Conservation (phyloP, 1,284 basidiomycete species). For the Ceratobasidium sp. region DNA sequence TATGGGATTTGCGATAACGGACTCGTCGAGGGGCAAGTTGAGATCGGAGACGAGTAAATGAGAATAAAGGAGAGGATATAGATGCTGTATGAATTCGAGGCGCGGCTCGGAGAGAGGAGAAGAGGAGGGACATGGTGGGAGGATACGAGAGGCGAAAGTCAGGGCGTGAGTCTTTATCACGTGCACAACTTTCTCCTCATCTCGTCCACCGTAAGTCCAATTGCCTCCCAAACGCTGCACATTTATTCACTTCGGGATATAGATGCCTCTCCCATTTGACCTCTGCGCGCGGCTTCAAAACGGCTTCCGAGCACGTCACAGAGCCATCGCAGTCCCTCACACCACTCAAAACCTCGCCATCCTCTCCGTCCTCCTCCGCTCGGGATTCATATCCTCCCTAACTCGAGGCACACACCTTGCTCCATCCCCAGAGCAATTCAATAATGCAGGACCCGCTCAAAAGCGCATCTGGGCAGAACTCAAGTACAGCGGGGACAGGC, state of each 20-base stretch:
- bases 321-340: conserved; percentile 78
- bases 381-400: conserved; percentile 86
- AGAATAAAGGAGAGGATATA: conserved; percentile 46
- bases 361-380: conserved; percentile 85
- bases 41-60: conserved; percentile 61
- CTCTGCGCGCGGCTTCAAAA: conserved; percentile 90
- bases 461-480: conserved; percentile 89
- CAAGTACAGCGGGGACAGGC: conserved; percentile 88
- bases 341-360: conserved; percentile 87
- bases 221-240: not conserved
- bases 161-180: conserved; percentile 32
- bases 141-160: not conserved
- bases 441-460: conserved; percentile 67
- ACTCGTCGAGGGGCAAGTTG: conserved; percentile 87
- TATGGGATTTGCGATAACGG: conserved; percentile 88
- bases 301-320: conserved; percentile 86
- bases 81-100: conserved; percentile 8
- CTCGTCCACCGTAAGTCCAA: conserved; percentile 11
- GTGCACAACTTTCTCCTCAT: conserved; percentile 29
- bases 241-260: not conserved
- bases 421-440: conserved; percentile 74
- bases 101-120: conserved; percentile 27
- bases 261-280: conserved; percentile 68
- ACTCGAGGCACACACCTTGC: conserved; percentile 81
- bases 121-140: conserved; percentile 37